Evolutionary conservation across 352 stramenopile species (phyloP).

Genomic region (Pythium aquatile): DNA sequence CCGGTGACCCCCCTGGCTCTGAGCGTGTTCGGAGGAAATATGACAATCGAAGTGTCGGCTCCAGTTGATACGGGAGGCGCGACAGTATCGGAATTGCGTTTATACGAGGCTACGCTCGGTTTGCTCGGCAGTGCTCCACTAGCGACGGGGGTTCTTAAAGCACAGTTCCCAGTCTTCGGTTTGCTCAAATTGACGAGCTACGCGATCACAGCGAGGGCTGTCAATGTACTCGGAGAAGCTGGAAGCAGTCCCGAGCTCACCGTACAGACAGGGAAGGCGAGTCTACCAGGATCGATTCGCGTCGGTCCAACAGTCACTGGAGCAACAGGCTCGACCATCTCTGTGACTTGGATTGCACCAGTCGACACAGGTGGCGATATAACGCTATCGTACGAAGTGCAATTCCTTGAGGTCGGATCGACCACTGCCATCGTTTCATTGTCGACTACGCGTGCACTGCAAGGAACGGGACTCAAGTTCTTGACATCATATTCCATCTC

Average conservation of each 20-base stretch:
- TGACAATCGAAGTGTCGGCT: constrained; percentile 42
- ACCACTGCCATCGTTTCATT: background rate
- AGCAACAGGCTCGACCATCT: constrained; percentile 39
- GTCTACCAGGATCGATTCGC: constrained; percentile 33
- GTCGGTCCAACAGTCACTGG: constrained; percentile 27
- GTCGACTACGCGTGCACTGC: constrained; percentile 11
- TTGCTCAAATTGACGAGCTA: constrained; percentile 37
- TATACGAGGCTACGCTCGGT: constrained; percentile 40
- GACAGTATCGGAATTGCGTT: constrained; percentile 31
- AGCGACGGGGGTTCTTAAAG: background rate
- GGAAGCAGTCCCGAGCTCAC: constrained; percentile 19
- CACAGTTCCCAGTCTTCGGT: constrained; percentile 33
- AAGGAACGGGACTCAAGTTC: constrained; percentile 31
- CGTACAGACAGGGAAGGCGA: constrained; percentile 36
- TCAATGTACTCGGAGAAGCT: constrained; percentile 42
- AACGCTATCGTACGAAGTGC: constrained; percentile 24
- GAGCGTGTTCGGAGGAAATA: constrained; percentile 53
- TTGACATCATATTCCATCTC: constrained; percentile 37
- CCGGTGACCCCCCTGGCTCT: constrained; percentile 31
- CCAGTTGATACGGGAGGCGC: constrained; percentile 49
- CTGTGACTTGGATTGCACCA: constrained; percentile 35
- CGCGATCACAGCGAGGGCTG: constrained; percentile 34
- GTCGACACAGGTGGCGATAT: constrained; percentile 47
- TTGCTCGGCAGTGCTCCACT: constrained; percentile 22
- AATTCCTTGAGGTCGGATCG: constrained; percentile 8